A percentile compares a stretch with the other conserved stretches of the same genome.
Conservation (phyloP, 148 eudicot genomes). For the Rhododendron henanense region DNA sequence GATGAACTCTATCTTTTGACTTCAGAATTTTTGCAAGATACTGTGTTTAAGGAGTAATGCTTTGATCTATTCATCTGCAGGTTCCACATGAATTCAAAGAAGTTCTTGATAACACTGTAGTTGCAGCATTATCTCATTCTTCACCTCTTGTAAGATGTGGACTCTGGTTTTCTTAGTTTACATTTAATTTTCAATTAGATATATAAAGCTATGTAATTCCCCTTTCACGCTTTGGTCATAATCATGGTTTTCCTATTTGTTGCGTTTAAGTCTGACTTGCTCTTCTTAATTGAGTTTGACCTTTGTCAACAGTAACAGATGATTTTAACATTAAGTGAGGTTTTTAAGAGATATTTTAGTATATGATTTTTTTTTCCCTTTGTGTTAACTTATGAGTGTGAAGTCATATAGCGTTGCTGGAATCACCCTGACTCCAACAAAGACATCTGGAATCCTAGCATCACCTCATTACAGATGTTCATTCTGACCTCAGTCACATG, state of each 20-base stretch:
- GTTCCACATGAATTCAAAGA: slow-evolving; percentile 91
- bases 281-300: neutral
- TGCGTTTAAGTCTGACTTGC: neutral
- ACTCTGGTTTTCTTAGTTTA: slow-evolving; percentile 6
- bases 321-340: neutral
- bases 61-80: slow-evolving; percentile 39
- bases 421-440: neutral
- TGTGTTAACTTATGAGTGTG: neutral
- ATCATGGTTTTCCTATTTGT: neutral
- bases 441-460: neutral
- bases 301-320: neutral
- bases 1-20: slow-evolving; percentile 8
- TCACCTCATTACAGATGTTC: neutral
- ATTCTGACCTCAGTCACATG: neutral
- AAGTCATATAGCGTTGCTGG: neutral
- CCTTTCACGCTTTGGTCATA: neutral
- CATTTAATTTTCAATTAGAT: too few species aligned
- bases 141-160: slow-evolving; percentile 64
- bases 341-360: neutral
- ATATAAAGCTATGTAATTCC: neutral
- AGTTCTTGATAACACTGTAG: slow-evolving; percentile 85
- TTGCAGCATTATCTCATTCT: slow-evolving; percentile 81
- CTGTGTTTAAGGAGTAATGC: neutral
- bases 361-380: neutral
- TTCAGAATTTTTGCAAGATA: neutral